Evolutionary conservation across 2,329 filamentous ascomycete genomes (phyloP).

Genomic region (Cladophialophora psammophila): DNA sequence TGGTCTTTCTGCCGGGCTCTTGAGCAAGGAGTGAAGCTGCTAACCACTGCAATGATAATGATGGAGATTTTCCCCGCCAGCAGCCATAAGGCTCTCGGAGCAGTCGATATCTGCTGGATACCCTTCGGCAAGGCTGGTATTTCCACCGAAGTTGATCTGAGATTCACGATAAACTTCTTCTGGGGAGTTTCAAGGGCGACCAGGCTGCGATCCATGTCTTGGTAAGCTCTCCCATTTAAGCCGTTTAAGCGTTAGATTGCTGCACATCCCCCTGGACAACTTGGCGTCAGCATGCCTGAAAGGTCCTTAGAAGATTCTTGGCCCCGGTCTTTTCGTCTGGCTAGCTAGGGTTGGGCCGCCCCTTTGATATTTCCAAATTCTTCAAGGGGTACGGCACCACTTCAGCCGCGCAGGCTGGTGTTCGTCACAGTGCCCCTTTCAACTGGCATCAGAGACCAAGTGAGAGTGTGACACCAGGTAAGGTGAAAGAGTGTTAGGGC

Average conservation of each 20-base stretch:
- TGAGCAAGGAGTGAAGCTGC: background rate
- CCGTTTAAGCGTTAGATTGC: background rate
- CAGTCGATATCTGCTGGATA: background rate
- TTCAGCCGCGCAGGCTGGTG: background rate
- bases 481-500: background rate
- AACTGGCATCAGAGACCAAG: no score
- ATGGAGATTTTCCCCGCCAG: background rate
- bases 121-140: conserved; percentile 3
- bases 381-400: background rate
- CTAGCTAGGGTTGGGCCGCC: background rate
- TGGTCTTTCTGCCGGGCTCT: background rate
- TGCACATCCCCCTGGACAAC: background rate
- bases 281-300: background rate
- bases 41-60: background rate
- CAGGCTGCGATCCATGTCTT: background rate
- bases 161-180: conserved; percentile 11
- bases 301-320: background rate
- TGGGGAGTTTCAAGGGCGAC: background rate
- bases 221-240: background rate
- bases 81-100: background rate
- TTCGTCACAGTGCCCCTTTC: background rate
- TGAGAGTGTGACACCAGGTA: background rate
- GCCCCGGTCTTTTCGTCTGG: background rate
- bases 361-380: background rate
- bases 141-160: background rate